Conservation (phyloP, 306 rosid species). For the Sesbania bispinosa region DNA sequence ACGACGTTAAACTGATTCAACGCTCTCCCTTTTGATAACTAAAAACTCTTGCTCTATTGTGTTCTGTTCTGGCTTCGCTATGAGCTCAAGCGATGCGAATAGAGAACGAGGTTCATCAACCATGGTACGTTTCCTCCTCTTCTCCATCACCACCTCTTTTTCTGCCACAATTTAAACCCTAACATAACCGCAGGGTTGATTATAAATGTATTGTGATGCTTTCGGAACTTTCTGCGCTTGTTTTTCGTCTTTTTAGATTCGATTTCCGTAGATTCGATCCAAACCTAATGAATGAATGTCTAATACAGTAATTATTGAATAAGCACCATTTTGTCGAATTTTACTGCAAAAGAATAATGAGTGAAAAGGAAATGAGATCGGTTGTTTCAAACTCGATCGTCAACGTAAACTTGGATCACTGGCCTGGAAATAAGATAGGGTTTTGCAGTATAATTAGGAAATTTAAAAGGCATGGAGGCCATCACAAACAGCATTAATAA, state of each 20-base stretch:
- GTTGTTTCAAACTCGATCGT: constrained; percentile 24
- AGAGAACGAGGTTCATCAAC: constrained; percentile 30
- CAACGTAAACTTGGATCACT: constrained; percentile 15
- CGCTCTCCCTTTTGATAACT: neutral
- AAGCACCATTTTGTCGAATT: neutral
- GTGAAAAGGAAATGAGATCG: constrained; percentile 18
- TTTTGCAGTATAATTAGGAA: constrained; percentile 2
- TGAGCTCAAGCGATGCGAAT: constrained; percentile 35
- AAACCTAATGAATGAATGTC: constrained; percentile 3
- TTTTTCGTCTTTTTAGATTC: constrained; percentile 14
- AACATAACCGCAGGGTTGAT: neutral
- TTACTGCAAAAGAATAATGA: neutral
- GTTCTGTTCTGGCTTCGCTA: constrained; percentile 31
- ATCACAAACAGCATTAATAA: neutral
- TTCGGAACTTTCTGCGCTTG: constrained; percentile 5
- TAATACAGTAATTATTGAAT: neutral
- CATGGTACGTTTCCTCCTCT: constrained; percentile 32
- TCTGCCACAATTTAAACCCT: constrained; percentile 27
- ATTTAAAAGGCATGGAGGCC: neutral
- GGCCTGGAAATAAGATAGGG: neutral
- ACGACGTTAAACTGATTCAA: constrained; percentile 36
- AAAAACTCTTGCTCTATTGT: constrained; percentile 6
- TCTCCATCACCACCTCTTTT: too few species aligned
- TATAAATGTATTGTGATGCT: neutral
- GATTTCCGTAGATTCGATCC: constrained; percentile 22